Percentiles rank a stretch among this genome's conserved stretches.
These are phyloP conservation scores for Penicillium concentricum DNA, from an alignment of 2,329 filamentous ascomycete genomes.

Conservation along the genomic window DNA sequence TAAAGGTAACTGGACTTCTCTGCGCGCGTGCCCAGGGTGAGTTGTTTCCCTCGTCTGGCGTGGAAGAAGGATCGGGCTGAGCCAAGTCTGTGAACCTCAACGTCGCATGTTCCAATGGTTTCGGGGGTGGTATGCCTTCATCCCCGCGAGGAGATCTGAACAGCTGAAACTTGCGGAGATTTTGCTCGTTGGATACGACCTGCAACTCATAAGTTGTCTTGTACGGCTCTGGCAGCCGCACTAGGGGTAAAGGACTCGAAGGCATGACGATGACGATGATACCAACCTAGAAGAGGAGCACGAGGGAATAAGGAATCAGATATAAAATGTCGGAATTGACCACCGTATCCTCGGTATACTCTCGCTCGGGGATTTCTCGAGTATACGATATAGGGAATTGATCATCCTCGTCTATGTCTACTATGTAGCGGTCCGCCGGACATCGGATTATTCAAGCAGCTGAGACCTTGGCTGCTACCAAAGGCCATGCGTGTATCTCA, in stretches of 20 bases:
- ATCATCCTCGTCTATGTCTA: neutral
- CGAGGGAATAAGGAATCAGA: conserved; percentile 1
- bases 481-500: neutral
- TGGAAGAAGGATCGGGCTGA: conserved; percentile 18
- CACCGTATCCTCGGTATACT: neutral
- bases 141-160: conserved; percentile 20
- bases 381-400: neutral
- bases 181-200: conserved; percentile 14
- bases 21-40: conserved; percentile 39
- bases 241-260: conserved; percentile 1
- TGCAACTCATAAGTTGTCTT: conserved; percentile 19
- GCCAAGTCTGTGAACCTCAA: conserved; percentile 33
- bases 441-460: neutral
- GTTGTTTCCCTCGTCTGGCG: conserved; percentile 34
- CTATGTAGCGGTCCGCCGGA: neutral
- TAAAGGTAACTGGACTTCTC: conserved; percentile 30
- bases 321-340: neutral
- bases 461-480: conserved; percentile 1
- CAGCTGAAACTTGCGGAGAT: conserved; percentile 17
- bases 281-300: neutral
- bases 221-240: conserved; percentile 23
- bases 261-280: neutral
- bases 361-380: neutral
- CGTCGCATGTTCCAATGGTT: conserved; percentile 30
- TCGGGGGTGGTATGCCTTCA: conserved; percentile 16